phyloP scores from a whole-genome alignment of 305 asterid genomes.

The Stenogyne calaminthoides region DNA sequence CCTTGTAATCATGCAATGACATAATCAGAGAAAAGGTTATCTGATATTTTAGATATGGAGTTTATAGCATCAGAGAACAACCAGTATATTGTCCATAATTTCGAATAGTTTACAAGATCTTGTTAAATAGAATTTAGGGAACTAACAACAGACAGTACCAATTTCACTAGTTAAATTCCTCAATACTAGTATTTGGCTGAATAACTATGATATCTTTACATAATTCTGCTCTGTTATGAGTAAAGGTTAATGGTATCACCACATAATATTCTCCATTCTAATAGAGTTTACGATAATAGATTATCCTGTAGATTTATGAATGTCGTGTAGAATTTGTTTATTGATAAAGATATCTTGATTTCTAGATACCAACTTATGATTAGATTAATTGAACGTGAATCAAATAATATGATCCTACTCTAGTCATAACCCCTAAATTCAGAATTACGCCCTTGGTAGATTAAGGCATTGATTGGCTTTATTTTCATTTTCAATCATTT shows the following conservation, averaged over 20 bases:
- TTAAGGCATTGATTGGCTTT: background rate
- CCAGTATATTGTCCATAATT: too few relatives aligned
- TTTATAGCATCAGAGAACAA: background rate
- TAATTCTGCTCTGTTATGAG: background rate
- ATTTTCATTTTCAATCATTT: background rate
- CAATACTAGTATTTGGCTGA: background rate
- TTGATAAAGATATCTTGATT: background rate
- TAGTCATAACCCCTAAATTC: conserved; percentile 4
- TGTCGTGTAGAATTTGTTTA: background rate
- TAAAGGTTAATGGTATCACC: background rate
- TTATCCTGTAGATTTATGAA: background rate
- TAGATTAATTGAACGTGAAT: background rate
- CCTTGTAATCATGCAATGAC: background rate
- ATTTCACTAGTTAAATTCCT: background rate
- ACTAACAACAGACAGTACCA: background rate
- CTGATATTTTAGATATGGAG: background rate
- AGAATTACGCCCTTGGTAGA: background rate
- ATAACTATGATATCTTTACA: background rate
- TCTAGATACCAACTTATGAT: background rate
- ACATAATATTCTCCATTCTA: background rate
- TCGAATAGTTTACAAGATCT: background rate
- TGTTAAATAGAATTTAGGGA: background rate
- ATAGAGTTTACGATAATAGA: background rate
- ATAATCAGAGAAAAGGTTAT: background rate
- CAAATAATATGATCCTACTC: background rate